Conservation (phyloP, 1,284 basidiomycete species). For the Ustilago xerochloae region DNA sequence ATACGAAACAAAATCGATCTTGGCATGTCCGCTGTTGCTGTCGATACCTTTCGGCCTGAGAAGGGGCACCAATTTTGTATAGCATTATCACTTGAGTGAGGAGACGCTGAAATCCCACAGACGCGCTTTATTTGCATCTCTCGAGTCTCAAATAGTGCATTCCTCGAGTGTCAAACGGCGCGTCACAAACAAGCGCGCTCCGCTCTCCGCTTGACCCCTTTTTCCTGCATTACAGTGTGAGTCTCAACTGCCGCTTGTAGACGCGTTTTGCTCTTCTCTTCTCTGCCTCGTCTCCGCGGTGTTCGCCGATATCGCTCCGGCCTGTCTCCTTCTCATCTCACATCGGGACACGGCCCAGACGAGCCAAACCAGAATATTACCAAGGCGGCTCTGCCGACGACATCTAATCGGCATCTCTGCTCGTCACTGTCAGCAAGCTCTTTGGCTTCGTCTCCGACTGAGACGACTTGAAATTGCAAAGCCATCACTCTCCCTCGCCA, state of each 20-base stretch:
- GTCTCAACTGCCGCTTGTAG: no score
- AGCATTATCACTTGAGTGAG: neutral
- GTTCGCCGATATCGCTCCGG: neutral
- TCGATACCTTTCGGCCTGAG: no score
- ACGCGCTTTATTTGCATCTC: constrained; percentile 23
- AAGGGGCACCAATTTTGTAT: no score
- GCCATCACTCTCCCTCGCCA: neutral
- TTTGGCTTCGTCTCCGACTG: neutral
- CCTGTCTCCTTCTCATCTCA: neutral
- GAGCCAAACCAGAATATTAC: no score
- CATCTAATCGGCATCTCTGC: neutral
- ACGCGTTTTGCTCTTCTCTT: no score
- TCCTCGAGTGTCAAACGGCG: constrained; percentile 50
- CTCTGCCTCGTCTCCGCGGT: neutral
- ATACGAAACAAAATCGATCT: no score
- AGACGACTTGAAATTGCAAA: neutral
- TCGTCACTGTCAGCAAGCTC: neutral
- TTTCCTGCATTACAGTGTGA: neutral
- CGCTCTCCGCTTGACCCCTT: neutral
- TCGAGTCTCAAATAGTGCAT: constrained; percentile 48
- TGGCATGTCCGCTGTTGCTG: no score
- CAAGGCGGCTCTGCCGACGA: no score
- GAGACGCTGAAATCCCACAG: constrained; percentile 7
- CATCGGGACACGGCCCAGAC: neutral
- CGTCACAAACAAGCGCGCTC: constrained; percentile 6